These are phyloP conservation scores for Beauveria bassiana DNA, from an alignment of 2,329 filamentous ascomycete species.

Conservation along the genomic window DNA sequence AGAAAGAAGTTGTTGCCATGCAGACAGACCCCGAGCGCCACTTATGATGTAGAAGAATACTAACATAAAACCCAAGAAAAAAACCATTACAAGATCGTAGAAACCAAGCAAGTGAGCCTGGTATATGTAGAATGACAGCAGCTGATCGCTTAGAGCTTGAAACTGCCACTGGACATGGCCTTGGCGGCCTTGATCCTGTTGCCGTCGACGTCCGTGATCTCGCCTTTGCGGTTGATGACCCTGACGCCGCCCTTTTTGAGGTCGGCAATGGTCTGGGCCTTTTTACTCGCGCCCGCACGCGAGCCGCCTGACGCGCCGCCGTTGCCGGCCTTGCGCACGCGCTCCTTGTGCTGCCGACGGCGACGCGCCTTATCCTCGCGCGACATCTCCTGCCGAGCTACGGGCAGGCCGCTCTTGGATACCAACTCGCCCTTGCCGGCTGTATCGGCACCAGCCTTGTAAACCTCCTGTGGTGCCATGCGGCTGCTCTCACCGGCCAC, in stretches of 20 bases:
- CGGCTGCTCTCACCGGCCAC: conserved; percentile 61
- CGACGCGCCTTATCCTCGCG: conserved; percentile 75
- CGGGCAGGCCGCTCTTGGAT: conserved; percentile 66
- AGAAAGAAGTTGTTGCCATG: background rate
- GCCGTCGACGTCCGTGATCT: conserved; percentile 75
- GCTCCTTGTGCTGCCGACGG: conserved; percentile 78
- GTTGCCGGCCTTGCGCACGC: conserved; percentile 61
- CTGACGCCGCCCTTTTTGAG: conserved; percentile 82
- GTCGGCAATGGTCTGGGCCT: conserved; percentile 49
- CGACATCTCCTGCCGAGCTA: conserved; percentile 78
- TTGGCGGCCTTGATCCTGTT: conserved; percentile 56
- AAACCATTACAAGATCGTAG: background rate
- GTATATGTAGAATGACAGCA: background rate
- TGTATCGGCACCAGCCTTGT: conserved; percentile 64
- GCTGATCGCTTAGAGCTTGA: conserved; percentile 44
- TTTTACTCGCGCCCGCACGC: conserved; percentile 24
- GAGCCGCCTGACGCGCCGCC: conserved; percentile 22
- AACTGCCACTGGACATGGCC: conserved; percentile 46
- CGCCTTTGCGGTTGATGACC: conserved; percentile 85
- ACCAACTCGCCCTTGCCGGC: conserved; percentile 64
- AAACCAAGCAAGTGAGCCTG: background rate
- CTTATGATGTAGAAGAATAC: background rate
- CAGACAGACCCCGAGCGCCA: background rate
- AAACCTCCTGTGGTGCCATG: conserved; percentile 91
- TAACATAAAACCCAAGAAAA: background rate